These are phyloP conservation scores for Hippophae gyantsensis DNA, from an alignment of 306 rosid species.

Conservation along the genomic window DNA sequence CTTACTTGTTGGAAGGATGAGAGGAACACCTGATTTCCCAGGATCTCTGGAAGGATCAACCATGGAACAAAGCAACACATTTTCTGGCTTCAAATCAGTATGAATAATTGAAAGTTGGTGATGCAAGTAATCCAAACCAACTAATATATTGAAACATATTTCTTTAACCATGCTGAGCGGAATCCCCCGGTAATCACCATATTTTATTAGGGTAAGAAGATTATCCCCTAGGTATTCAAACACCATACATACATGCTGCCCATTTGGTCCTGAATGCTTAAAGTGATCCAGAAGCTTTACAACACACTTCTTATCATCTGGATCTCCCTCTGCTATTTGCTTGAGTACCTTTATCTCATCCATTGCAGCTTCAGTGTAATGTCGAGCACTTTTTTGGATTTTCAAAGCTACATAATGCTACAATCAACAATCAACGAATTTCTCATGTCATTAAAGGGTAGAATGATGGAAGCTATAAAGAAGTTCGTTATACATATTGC, in stretches of 20 bases:
- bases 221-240: constrained; percentile 87
- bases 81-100: constrained; percentile 84
- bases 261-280: constrained; percentile 82
- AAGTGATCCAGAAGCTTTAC: constrained; percentile 91
- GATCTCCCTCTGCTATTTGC: constrained; percentile 78
- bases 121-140: constrained; percentile 83
- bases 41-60: constrained; percentile 83
- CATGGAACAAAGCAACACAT: constrained; percentile 53
- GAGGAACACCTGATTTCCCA: constrained; percentile 49
- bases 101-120: constrained; percentile 73
- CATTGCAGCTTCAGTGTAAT: constrained; percentile 82
- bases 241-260: constrained; percentile 83
- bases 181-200: constrained; percentile 57
- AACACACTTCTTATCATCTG: constrained; percentile 59
- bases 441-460: constrained; percentile 14
- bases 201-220: constrained; percentile 73
- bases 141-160: constrained; percentile 63
- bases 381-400: constrained; percentile 81
- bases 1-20: constrained; percentile 41
- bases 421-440: constrained; percentile 29
- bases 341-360: constrained; percentile 79
- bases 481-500: constrained; percentile 1
- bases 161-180: constrained; percentile 69
- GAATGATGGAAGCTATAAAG: background rate
- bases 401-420: constrained; percentile 78